phyloP scores from a whole-genome alignment of 345 rosid genomes.

The Rhizophora mangle region DNA sequence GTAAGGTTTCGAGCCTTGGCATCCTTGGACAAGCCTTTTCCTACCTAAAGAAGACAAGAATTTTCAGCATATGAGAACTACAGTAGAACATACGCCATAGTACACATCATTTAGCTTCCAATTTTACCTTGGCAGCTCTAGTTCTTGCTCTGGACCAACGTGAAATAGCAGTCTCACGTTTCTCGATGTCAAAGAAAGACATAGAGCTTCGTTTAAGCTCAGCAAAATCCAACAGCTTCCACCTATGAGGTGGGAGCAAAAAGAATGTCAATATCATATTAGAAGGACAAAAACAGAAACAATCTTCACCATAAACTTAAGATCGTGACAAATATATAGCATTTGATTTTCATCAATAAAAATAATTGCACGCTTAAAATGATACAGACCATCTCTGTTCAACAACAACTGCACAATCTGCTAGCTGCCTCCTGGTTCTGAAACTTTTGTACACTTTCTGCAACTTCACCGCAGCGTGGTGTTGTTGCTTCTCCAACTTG shows the following conservation, averaged over 20 bases:
- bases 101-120: constrained; percentile 3
- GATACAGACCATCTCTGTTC: constrained; percentile 85
- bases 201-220: constrained; percentile 88
- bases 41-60: constrained; percentile 46
- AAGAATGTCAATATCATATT: not conserved
- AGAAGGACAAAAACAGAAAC: not conserved
- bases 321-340: not conserved
- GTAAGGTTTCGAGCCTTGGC: constrained; percentile 84
- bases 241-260: constrained; percentile 43
- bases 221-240: constrained; percentile 89
- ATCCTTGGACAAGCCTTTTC: constrained; percentile 85
- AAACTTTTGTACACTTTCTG: constrained; percentile 94
- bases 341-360: not conserved
- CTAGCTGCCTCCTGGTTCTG: constrained; percentile 80
- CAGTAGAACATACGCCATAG: not conserved
- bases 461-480: constrained; percentile 70
- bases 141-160: constrained; percentile 94
- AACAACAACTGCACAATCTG: constrained; percentile 88
- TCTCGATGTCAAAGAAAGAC: constrained; percentile 80
- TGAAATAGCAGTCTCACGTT: constrained; percentile 72
- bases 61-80: not conserved
- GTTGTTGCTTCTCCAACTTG: constrained; percentile 18
- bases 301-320: not conserved
- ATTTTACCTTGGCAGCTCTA: constrained; percentile 74
- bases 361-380: not conserved